Conservation (phyloP, 352 stramenopile species). For the Globisporangium nagaii region DNA sequence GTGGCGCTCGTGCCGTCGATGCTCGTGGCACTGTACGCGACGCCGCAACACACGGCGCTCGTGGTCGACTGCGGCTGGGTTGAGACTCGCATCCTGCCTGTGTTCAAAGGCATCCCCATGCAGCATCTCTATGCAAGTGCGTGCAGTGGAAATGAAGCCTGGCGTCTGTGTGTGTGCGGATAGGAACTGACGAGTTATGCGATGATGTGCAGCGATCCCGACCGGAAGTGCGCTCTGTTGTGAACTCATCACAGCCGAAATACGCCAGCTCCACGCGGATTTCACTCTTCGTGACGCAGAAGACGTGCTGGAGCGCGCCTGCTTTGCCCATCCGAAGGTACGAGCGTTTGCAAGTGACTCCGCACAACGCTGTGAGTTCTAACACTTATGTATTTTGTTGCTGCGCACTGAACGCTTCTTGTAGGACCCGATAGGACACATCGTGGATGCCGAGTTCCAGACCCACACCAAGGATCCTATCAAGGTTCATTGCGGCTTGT, state of each 20-base stretch:
- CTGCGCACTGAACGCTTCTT: not conserved
- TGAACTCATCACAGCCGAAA: slow-evolving; percentile 25
- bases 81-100: slow-evolving; percentile 67
- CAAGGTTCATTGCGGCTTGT: slow-evolving; percentile 18
- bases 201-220: slow-evolving; percentile 25
- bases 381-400: not conserved
- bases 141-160: not conserved
- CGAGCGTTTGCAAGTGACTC: not conserved
- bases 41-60: slow-evolving; percentile 65
- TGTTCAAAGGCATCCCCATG: slow-evolving; percentile 82
- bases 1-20: slow-evolving; percentile 67
- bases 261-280: slow-evolving; percentile 8
- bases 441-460: slow-evolving; percentile 44
- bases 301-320: slow-evolving; percentile 69
- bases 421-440: slow-evolving; percentile 28
- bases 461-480: slow-evolving; percentile 27
- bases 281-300: slow-evolving; percentile 30
- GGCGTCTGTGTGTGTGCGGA: not conserved
- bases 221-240: slow-evolving; percentile 41
- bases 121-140: slow-evolving; percentile 62
- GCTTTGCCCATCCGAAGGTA: slow-evolving; percentile 63
- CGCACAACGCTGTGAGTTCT: not conserved
- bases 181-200: not conserved
- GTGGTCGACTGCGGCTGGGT: slow-evolving; percentile 74
- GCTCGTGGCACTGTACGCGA: slow-evolving; percentile 62